Base-by-base conservation (phyloP, 2,329 filamentous ascomycete species). In the Fusarium stilboides region DNA sequence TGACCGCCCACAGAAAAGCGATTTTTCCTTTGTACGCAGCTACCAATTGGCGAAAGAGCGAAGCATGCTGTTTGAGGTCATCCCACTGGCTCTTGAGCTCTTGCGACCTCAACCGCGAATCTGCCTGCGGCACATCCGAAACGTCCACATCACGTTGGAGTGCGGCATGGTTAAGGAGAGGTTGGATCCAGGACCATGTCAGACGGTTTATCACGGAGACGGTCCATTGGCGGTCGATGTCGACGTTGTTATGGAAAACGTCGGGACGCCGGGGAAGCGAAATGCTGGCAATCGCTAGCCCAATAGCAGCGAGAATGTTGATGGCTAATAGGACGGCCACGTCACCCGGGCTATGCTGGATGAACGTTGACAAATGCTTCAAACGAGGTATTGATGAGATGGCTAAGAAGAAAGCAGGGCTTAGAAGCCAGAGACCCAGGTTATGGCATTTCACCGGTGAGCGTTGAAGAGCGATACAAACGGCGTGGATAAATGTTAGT, bases 211-310 rank as follows among this genome's bases (percentile, higher is more conserved):
- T 81, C 1, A 88, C 84, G 2, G 89, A 88, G 4, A 82, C 82
- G 0, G 89, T 90, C 70, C 83, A 84, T 78, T 91, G 85, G 14
- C 82, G 80, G 74, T 94, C 91, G 24, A 94, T 89, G 2, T 82
- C 74, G 51, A 84, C 80, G 28, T 83, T 88, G 33, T 89, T 62
- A 71, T 84, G 81, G 73, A 84, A 92, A 13, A 94, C 88, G 49
- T 89, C 83, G 3, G 92, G 91, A 9, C 91, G 85, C 40, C 92
- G 85, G 3, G 90, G 90, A 8, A 93, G 79, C 2, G 84, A 83
- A 10, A 90, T 60, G 68, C 84, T 85, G 14, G 82, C 76, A 42
- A 86, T 67, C 7, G 79, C 77, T 12, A 87, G 77, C 13, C 78
- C 73, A 8, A 87, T 20, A 8, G 81, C 76, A 6, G 82, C 74